These are phyloP conservation scores for Exophiala spinifera DNA, from an alignment of 2,329 filamentous ascomycete species.

Conservation along the genomic window DNA sequence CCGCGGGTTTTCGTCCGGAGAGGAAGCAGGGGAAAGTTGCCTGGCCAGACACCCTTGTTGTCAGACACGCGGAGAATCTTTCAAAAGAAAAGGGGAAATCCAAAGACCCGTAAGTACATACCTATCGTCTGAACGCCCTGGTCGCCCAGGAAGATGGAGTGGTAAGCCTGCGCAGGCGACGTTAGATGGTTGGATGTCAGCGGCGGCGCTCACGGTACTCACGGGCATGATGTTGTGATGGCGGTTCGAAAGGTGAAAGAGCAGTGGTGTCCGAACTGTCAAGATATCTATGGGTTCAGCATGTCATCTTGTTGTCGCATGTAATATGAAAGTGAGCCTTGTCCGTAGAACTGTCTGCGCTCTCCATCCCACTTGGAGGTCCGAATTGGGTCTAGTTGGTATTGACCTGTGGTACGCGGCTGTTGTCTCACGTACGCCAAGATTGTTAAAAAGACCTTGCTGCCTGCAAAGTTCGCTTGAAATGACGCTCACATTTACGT, in stretches of 20 bases:
- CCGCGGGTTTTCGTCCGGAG: conserved; percentile 92
- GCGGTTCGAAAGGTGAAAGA: neutral
- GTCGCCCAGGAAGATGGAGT: conserved; percentile 91
- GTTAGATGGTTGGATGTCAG: conserved; percentile 6
- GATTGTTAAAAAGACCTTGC: neutral
- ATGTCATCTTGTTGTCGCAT: conserved; percentile 1
- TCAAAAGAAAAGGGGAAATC: too few species aligned
- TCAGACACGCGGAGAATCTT: neutral
- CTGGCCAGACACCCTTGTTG: conserved; percentile 37
- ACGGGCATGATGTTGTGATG: conserved; percentile 10
- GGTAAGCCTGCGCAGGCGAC: conserved; percentile 72
- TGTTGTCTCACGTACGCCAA: neutral
- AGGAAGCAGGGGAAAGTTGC: conserved; percentile 92
- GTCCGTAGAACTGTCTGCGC: too few species aligned
- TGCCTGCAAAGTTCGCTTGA: neutral
- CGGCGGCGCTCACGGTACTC: neutral
- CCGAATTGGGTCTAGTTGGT: too few species aligned
- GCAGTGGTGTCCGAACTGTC: too few species aligned
- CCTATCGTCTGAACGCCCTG: conserved; percentile 64
- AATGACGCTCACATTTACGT: too few species aligned
- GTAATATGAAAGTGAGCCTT: neutral
- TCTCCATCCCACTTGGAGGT: too few species aligned
- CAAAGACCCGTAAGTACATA: too few species aligned
- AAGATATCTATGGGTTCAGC: neutral
- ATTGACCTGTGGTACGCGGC: neutral